Percentiles rank a stretch among this genome's conserved stretches.
These are phyloP conservation scores for Amanita jacksonii DNA, from an alignment of 768 basidiomycete genomes.

Conservation along the genomic window DNA sequence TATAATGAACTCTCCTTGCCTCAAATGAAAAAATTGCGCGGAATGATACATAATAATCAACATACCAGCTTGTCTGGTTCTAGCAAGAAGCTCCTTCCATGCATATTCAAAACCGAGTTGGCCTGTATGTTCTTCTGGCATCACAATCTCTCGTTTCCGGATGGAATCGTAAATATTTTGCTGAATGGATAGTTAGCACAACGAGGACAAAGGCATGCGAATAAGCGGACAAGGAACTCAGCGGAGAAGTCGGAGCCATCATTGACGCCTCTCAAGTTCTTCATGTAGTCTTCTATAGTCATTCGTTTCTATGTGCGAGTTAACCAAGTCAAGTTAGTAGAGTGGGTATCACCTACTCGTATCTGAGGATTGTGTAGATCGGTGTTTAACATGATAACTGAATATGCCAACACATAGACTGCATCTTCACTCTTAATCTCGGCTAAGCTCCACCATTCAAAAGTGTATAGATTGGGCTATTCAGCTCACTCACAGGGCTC, in stretches of 20 bases:
- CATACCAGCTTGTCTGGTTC: conserved; percentile 74
- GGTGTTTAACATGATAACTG: conserved; percentile 97
- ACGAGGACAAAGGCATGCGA: not conserved
- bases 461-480: conserved; percentile 4
- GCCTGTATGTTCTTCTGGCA: conserved; percentile 97
- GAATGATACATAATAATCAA: conserved; percentile 7
- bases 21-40: not conserved
- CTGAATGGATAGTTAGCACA: conserved; percentile 29
- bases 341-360: conserved; percentile 38
- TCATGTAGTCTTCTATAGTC: conserved; percentile 89
- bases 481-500: conserved; percentile 49
- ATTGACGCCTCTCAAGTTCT: conserved; percentile 90
- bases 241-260: conserved; percentile 72
- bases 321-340: not conserved
- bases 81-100: conserved; percentile 89
- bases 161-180: conserved; percentile 91
- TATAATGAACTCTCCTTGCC: conserved; percentile 53
- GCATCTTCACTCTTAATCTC: conserved; percentile 90
- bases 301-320: conserved; percentile 78
- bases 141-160: conserved; percentile 86
- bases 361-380: conserved; percentile 95
- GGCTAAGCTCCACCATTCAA: conserved; percentile 23
- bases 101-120: conserved; percentile 97
- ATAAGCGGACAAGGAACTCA: conserved; percentile 64
- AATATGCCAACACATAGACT: conserved; percentile 88